A percentile compares a stretch with the other conserved stretches of the same genome.
phyloP scores from a whole-genome alignment of 495 filamentous ascomycete genomes.

The Aspergillus campestris region DNA sequence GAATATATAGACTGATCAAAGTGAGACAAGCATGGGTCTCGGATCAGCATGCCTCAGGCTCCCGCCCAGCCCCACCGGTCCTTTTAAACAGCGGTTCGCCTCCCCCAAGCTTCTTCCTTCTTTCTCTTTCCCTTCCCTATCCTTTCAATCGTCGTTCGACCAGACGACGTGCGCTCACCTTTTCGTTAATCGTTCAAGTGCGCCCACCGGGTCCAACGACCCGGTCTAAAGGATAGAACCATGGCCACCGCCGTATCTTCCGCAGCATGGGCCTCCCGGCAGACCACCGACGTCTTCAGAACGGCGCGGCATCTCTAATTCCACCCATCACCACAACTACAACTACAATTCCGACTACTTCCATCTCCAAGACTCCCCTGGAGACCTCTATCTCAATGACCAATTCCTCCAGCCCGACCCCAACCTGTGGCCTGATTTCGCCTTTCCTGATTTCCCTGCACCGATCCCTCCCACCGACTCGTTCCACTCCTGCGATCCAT shows the following conservation, averaged over 20 bases:
- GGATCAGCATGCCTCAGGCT: too few species aligned
- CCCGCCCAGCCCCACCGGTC: too few species aligned
- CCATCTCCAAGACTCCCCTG: background rate
- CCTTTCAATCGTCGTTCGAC: background rate
- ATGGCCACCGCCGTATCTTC: conserved; percentile 7
- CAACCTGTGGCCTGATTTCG: background rate
- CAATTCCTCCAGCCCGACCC: background rate
- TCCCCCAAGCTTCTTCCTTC: too few species aligned
- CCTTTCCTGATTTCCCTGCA: conserved; percentile 1
- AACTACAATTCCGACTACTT: background rate
- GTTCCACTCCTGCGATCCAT: background rate
- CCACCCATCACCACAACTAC: background rate
- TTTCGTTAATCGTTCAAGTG: background rate
- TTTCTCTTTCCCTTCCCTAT: background rate
- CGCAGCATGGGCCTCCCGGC: conserved; percentile 4
- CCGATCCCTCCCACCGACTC: conserved; percentile 7
- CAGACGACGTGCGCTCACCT: background rate
- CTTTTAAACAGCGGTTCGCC: too few species aligned
- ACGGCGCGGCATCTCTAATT: background rate
- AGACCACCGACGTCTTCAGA: background rate
- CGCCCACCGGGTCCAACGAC: conserved; percentile 10
- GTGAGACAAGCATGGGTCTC: background rate
- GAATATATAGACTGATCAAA: background rate
- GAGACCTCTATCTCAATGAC: conserved; percentile 1
- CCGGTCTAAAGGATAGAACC: conserved; percentile 11